Evolutionary conservation across 1,139 yeast genomes (phyloP), one percentile per base, ranked within the genome.

Genomic region (Scheffersomyces lignicola): DNA sequence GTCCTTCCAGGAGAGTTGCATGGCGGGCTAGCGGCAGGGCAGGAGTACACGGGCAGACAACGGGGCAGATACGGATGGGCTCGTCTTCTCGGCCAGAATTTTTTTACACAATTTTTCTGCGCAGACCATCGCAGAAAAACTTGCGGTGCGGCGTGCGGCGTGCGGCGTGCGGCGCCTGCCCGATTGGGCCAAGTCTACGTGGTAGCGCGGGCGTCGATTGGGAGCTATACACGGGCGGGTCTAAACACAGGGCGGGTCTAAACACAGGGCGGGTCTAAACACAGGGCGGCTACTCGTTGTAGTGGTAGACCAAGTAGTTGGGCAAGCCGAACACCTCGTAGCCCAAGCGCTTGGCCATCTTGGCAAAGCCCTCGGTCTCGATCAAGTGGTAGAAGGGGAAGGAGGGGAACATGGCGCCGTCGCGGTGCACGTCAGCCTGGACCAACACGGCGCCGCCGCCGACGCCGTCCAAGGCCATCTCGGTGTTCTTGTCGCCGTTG

Each of bases 1-100:
- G 65, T 90, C 97, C 68, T 92, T 92, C 97, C 97, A 92, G 38
- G 97, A 83, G 51, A 92, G 80, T 72, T 92, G 97, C 97, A 92
- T 92, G 35, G 47, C 37, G 27, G n/a, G n/a, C n/a, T n/a, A n/a
- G 28, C 22, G 23, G n/a, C 24, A 13, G 24, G n/a, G n/a, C n/a
- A 21, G 14, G 22, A 21, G 10, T 4, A 15, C 32, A 18, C 21
- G 12, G 18, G 14, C 7, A 12, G 10, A 18, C n/a, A 11, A 13
- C 8, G 7, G 21, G 25, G 31, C n/a, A 8, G 21, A 18, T n/a
- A n/a, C n/a, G 24, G 24, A 11, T 27, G 24, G 32, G 16, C 7
- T 14, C 21, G 18, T 33, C 28, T 33, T 33, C 29, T 26, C 24
- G 28, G n/a, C 28, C n/a, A 22, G 21, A 11, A 3, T 18, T 30